Conservation (phyloP, 2,329 filamentous ascomycete species). For the Teratosphaeria pseudoeucalypti region DNA sequence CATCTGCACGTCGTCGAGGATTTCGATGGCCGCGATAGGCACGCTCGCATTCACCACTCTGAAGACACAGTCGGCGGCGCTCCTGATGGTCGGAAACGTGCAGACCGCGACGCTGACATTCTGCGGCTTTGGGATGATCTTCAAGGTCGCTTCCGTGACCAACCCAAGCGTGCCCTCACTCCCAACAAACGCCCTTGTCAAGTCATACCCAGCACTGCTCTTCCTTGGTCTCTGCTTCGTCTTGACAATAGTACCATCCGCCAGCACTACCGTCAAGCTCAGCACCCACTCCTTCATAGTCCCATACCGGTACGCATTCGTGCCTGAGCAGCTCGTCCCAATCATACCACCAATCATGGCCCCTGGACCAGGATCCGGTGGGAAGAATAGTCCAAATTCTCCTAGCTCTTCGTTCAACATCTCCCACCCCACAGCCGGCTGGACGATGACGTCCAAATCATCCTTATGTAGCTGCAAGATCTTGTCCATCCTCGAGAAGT, state of each 20-base stretch:
- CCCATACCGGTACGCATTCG: constrained; percentile 84
- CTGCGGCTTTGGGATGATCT: constrained; percentile 71
- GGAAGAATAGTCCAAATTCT: constrained; percentile 71
- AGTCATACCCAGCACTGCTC: constrained; percentile 82
- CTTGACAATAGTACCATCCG: constrained; percentile 82
- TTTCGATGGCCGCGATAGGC: constrained; percentile 82
- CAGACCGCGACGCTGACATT: constrained; percentile 69
- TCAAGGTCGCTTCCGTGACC: constrained; percentile 82
- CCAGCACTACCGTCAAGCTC: constrained; percentile 74
- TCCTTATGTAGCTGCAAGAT: constrained; percentile 67
- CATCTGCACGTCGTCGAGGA: constrained; percentile 90
- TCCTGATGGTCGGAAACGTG: constrained; percentile 54
- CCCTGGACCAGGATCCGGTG: constrained; percentile 80
- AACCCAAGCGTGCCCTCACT: constrained; percentile 86
- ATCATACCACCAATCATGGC: constrained; percentile 90
- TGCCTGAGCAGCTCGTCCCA: constrained; percentile 66
- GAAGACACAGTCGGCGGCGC: constrained; percentile 69
- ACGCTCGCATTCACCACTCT: constrained; percentile 71
- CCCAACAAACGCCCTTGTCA: constrained; percentile 81
- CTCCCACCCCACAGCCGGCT: constrained; percentile 76
- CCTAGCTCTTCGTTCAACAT: constrained; percentile 67
- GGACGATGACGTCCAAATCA: constrained; percentile 46
- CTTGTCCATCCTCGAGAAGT: constrained; percentile 77
- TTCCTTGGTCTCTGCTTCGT: constrained; percentile 81
- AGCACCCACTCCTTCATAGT: constrained; percentile 95